Base-by-base conservation (phyloP, 352 stramenopile genomes). In the Thalassiosira mediterranea region DNA sequence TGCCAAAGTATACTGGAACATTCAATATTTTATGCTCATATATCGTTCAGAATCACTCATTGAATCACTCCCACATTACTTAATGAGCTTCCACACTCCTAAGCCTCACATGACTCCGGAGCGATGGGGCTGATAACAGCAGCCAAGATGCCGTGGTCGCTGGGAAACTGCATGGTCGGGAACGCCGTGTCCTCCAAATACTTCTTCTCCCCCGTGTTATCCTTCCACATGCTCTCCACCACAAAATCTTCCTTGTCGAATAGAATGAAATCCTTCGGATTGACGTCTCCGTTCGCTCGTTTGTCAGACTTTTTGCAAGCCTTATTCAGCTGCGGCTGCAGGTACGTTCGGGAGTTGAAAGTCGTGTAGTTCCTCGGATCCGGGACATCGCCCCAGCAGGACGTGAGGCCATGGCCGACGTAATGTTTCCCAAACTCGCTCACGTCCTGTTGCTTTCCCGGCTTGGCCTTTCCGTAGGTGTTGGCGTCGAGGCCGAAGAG, bases 261-360 rank as follows among this genome's bases (percentile, higher is more conserved):
- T 2, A 95, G 66, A 52, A 95, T 93, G 48, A 94, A 94, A 70
- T 95, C 90, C 74, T 95, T 95, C 4, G 89, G 90, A 59, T 95
- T 95, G 15, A 93, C 80, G 65, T 95, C 90, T 25, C 89, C 90
- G 52, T 90, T 91, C 23, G 57, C 40, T 13, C 83, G 67, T 44
- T 93, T 93, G 53, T 95, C 86, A n/a, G 66, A 79, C 25, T 57
- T 81, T 29, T 88, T 88, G 52, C 76, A 91, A 1, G 85, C 86
- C 76, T 95, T 95, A 66, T 95, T 94, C 4, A 95, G 66, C 65
- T 95, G 90, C 5, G 90, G 86, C 64, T 95, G 90, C 11, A 95
- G 68, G 62, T 88, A 94, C 0, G 90, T 95, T 13, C 90, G 74
- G 8, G 88, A 88, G 72, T 95, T 93, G 76, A 87, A 95, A 0